A percentile compares a stretch with the other conserved stretches of the same genome.
Evolutionary conservation across 1,284 basidiomycete species (phyloP).

Genomic region (Ustilago loliicola): DNA sequence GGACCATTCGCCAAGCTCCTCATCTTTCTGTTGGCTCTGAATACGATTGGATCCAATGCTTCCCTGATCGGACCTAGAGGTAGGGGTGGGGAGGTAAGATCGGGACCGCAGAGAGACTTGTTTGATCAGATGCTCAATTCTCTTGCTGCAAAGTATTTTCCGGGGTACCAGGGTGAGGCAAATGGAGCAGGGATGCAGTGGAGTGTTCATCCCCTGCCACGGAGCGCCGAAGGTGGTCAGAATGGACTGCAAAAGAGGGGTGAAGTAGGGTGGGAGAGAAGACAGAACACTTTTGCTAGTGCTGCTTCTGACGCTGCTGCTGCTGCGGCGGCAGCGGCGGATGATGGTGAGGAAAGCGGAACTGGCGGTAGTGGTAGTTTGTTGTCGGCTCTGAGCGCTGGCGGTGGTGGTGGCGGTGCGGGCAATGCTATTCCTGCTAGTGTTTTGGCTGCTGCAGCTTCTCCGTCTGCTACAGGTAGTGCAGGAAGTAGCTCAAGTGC

Average conservation of each 20-base stretch:
- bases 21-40: not conserved
- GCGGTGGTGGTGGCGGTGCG: conserved; percentile 1
- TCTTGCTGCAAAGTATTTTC: conserved; percentile 23
- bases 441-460: conserved; percentile 17
- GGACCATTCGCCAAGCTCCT: not conserved
- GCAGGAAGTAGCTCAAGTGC: no score
- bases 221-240: not conserved
- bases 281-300: conserved; percentile 17
- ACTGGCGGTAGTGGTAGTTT: not conserved
- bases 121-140: conserved; percentile 37
- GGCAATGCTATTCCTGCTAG: conserved; percentile 23
- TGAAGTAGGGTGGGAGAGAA: conserved; percentile 6
- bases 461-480: not conserved
- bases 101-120: conserved; percentile 19
- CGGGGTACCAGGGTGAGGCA: not conserved
- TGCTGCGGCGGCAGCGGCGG: not conserved
- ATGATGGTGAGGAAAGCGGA: not conserved
- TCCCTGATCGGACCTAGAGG: not conserved
- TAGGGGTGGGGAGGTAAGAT: not conserved
- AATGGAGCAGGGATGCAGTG: no score
- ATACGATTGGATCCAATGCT: not conserved
- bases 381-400: not conserved
- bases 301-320: not conserved
- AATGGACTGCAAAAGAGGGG: not conserved
- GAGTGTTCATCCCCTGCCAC: conserved; percentile 38